Evolutionary conservation across 106 monocot genomes (phyloP), one percentile per base, ranked within the genome.

Genomic region (Dactylorhiza incarnata): DNA sequence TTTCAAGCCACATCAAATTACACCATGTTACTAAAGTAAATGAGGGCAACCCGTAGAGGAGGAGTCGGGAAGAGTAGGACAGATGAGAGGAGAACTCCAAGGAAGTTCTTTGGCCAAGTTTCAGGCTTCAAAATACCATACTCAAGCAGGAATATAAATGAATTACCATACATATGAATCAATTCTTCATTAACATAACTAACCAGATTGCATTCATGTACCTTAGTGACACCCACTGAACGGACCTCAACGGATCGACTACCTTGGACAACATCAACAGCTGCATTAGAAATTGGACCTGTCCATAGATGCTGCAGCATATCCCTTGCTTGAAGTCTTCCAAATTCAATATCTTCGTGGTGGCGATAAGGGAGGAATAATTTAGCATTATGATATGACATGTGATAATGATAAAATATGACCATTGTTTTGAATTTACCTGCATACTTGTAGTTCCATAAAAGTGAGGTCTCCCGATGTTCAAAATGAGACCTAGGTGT

Each of bases 241-340:
- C 95, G 87, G 69, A 96, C 95, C 78, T 96, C 95, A 83, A 97
- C 93, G 23, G 96, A 93, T 45, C 93, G 85, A 62, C 93, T 91
- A 43, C 96, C 96, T 83, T 97, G 96, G 75, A 97, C 92, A 54
- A 97, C 96, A 84, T 97, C 96, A 37, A 97, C 93, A 16, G 96
- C 93, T 26, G 93, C 93, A 87, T 97, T 97, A 49, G 96, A 97
- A 71, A 97, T 97, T 19, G 96, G 96, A 2, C 96, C 96, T 10
- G 96, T 97, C 96, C 96, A 97, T 48, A 97, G 70, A 85, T 97
- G 96, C 49, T 97, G 96, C 1, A 97, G 75, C 96, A 97, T 93
- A 80, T 97, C 96, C 73, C 96, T 89, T 71, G 96, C 96, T 83
- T 93, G 96, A 78, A 97, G 89, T 71, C 93, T 93, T 68, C 96